Evolutionary conservation across 139 green algal genomes (phyloP), one percentile per base, ranked within the genome.

Genomic region (Haematococcus lacustris): DNA sequence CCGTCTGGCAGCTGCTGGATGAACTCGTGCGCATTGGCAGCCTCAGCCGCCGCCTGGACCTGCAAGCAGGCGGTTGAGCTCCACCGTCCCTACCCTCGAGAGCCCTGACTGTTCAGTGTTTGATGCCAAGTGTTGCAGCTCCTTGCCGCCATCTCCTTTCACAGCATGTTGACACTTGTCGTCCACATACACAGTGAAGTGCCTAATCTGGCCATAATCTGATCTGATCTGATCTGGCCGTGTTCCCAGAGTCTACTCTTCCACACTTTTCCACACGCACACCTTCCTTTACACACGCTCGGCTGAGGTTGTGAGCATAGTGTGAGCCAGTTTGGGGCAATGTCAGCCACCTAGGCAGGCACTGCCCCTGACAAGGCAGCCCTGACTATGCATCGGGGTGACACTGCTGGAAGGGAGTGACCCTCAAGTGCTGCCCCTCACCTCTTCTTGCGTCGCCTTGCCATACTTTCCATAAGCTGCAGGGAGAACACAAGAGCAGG

Each of bases 1-100:
- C 90, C 90, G 0, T 88, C 64, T 33, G 92, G 91, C 60, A 97
- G 72, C 21, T 73, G 9, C 43, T 28, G 9, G 71, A 97, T 96
- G 83, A 97, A 97, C 62, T 92, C 86, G 74, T 97, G 88, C 0
- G 92, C 92, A 73, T 97, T 96, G 61, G 91, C 86, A 4, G 87
- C 77, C 68, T 78, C 76, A 0, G 91, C 87, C 0, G 91, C 92
- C 47, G 81, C 82, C 68, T 84, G 59, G 9, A 97, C 85, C 50
- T 87, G 78, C 33, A 69, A 71, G 32, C 38, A 34, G 26, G 30
- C 82, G 66, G 76, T 78, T 30, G 57, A 71, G 33, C 83, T 80
- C 37, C 71, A 84, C 61, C 72, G 79, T 34, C 85, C 90, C 68
- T 97, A 97, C 0, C 79, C 34, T 57, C 13, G 13, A 57, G 47